phyloP scores from a whole-genome alignment of 2,329 filamentous ascomycete species.

The Juglanconis juglandina region DNA sequence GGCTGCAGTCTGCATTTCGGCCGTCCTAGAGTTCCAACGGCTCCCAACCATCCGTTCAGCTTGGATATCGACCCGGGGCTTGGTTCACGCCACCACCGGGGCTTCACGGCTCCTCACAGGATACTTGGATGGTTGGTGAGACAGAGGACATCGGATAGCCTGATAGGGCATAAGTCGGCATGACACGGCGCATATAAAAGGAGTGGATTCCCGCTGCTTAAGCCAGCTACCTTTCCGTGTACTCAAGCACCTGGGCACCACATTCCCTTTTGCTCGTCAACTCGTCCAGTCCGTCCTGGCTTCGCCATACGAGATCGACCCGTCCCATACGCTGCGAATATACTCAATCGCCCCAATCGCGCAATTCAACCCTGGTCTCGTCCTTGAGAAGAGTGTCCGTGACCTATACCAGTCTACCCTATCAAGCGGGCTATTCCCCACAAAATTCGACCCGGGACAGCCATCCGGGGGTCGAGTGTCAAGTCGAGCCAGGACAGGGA shows the following conservation, averaged over 20 bases:
- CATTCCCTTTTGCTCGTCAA: neutral
- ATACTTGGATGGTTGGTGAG: neutral
- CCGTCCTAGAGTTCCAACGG: neutral
- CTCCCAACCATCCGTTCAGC: neutral
- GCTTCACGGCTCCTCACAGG: too few relatives aligned
- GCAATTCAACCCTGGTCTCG: too few relatives aligned
- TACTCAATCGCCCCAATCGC: too few relatives aligned
- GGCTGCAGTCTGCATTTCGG: neutral
- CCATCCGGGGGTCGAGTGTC: neutral
- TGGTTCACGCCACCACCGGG: neutral
- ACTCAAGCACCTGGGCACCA: neutral
- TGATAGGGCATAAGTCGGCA: neutral
- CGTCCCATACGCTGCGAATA: too few relatives aligned
- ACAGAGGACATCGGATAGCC: neutral
- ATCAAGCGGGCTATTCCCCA: neutral
- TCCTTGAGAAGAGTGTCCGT: too few relatives aligned
- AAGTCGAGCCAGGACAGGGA: constrained; percentile 1
- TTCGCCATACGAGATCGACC: too few relatives aligned
- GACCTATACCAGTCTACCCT: too few relatives aligned
- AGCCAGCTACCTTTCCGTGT: neutral
- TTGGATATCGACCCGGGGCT: neutral
- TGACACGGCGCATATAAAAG: neutral
- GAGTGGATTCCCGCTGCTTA: too few relatives aligned
- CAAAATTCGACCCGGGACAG: neutral
- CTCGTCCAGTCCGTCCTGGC: too few relatives aligned